Evolutionary conservation across 208 protist species (phyloP), one percentile per base, ranked within the genome.

Genomic region (Wallacemonas collosoma): DNA sequence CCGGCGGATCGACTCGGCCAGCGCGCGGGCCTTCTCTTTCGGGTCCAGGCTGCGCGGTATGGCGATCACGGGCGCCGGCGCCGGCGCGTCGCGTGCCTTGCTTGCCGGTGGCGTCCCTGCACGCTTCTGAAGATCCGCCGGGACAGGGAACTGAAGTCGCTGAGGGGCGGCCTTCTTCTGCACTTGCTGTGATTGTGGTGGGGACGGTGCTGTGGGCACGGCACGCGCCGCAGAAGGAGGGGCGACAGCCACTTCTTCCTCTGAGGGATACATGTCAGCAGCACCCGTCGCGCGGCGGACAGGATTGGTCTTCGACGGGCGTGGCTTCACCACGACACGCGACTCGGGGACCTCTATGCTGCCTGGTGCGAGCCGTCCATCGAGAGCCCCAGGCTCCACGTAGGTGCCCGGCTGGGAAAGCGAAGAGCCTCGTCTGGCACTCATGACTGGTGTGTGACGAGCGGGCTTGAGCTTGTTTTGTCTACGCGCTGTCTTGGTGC

Each of bases 321-420:
- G 60, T 48, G 12, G 60, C 60, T 65, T 65, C 60, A 65, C 60
- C 3, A 65, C 36, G n/a, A 65, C 45, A 26, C 60, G 60, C 15
- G 60, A 65, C n/a, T 65, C 60, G 9, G 60, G 60, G 41, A 65
- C 60, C 11, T 38, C 40, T 5, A 14, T 35, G 57, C 36, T 45
- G 5, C 26, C 26, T 8, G 15, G 53, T 57, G 5, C 15, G 26
- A n/a, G 15, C 6, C 11, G 2, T 3, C 43, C 26, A 43, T n/a
- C 40, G 9, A 53, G 41, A 3, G 15, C 40, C 2, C 11, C 3
- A 6, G 60, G 60, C 60, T 65, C 60, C 41, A 48, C 36, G 40
- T 35, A 50, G n/a, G 43, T 50, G 60, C 60, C 60, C 6, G 60
- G 60, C 60, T 65, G 60, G n/a, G 1, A 38, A 3, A 65, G 14